phyloP scores from a whole-genome alignment of 2,329 filamentous ascomycete species.

The Sporothrix humicola region DNA sequence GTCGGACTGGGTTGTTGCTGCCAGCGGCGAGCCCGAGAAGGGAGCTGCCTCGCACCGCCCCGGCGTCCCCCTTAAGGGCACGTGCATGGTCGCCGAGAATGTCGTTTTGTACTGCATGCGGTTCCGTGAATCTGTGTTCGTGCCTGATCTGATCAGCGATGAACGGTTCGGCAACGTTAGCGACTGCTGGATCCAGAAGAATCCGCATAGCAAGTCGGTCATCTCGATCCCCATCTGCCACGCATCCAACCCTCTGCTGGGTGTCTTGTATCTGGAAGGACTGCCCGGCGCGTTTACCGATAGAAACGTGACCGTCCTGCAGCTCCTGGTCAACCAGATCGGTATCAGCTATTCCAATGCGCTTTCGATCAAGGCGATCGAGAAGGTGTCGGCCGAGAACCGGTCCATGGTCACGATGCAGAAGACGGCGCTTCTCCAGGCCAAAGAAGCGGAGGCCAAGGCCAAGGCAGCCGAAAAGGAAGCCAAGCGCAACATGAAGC shows the following conservation, averaged over 20 bases:
- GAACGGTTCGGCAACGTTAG: constrained; percentile 79
- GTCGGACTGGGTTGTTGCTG: constrained; percentile 72
- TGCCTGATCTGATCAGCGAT: constrained; percentile 74
- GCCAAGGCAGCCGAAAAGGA: constrained; percentile 78
- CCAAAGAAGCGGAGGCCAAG: constrained; percentile 74
- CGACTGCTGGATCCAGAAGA: constrained; percentile 69
- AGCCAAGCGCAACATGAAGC: constrained; percentile 76
- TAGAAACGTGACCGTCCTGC: constrained; percentile 68
- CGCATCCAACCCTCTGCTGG: constrained; percentile 71
- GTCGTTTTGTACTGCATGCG: constrained; percentile 78
- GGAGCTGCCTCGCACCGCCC: constrained; percentile 71
- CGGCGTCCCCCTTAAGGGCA: constrained; percentile 67
- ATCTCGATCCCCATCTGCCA: constrained; percentile 82
- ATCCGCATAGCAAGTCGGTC: constrained; percentile 73
- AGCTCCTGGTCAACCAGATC: constrained; percentile 79
- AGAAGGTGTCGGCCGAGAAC: constrained; percentile 79
- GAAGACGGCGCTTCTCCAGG: constrained; percentile 73
- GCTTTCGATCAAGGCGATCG: constrained; percentile 70
- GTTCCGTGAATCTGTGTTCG: constrained; percentile 76
- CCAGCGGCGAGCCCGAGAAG: constrained; percentile 72
- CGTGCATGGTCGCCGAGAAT: constrained; percentile 74
- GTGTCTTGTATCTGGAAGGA: constrained; percentile 77
- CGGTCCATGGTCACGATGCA: constrained; percentile 78
- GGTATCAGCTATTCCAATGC: constrained; percentile 74
- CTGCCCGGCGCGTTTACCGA: constrained; percentile 78